Evolutionary conservation across 2,329 filamentous ascomycete genomes (phyloP).

Genomic region (Pseudogymnoascus sp.): DNA sequence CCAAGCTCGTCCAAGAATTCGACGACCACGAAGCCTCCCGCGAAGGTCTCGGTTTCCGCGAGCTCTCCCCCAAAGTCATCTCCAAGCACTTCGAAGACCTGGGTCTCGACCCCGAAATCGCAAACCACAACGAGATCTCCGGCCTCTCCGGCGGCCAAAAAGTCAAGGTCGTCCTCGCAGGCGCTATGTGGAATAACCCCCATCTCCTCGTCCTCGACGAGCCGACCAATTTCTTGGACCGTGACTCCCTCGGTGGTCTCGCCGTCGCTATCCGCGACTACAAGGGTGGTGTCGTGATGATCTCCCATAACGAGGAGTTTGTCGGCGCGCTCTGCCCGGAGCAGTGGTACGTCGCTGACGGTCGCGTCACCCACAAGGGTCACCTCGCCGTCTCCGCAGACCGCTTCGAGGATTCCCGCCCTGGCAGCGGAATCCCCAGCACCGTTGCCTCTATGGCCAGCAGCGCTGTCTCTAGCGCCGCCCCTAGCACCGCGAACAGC

Average conservation of each 20-base stretch:
- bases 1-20: constrained; percentile 93
- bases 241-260: constrained; percentile 90
- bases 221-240: constrained; percentile 98
- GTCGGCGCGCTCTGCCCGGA: constrained; percentile 91
- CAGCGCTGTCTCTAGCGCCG: constrained; percentile 45
- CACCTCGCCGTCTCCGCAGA: constrained; percentile 64
- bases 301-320: constrained; percentile 99
- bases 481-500: constrained; percentile 61
- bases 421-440: constrained; percentile 52
- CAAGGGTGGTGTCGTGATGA: constrained; percentile 97
- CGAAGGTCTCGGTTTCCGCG: constrained; percentile 92
- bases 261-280: constrained; percentile 98
- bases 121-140: constrained; percentile 97
- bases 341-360: constrained; percentile 90
- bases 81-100: constrained; percentile 97
- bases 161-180: constrained; percentile 95
- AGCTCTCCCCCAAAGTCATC: constrained; percentile 87
- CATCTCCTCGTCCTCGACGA: constrained; percentile 96
- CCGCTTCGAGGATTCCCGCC: constrained; percentile 77
- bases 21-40: constrained; percentile 98
- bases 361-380: constrained; percentile 77
- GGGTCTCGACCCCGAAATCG: constrained; percentile 92
- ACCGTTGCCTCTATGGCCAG: constrained; percentile 48
- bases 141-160: constrained; percentile 95
- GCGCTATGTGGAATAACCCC: constrained; percentile 98